Percentiles rank a stretch among this genome's conserved stretches.
Conservation (phyloP, 805 yeast species). For the Suhomyces pyralidae region DNA sequence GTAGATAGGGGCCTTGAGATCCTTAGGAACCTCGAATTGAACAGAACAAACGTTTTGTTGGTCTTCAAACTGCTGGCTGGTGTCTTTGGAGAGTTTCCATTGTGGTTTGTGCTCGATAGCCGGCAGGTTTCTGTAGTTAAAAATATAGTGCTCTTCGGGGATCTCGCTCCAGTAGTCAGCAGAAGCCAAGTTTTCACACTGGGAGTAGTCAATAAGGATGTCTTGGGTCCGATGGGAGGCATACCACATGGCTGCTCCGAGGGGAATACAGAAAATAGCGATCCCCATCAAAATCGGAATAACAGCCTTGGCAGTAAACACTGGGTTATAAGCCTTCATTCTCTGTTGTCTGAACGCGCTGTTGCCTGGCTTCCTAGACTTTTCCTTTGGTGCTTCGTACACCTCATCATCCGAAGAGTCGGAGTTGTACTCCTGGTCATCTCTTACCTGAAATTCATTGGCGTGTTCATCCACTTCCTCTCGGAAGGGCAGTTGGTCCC, state of each 20-base stretch:
- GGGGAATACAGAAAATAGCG: slow-evolving; percentile 40
- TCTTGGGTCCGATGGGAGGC: slow-evolving; percentile 40
- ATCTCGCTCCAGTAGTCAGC: slow-evolving; percentile 30
- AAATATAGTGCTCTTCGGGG: slow-evolving; percentile 39
- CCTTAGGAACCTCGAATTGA: slow-evolving; percentile 36
- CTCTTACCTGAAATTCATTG: background rate
- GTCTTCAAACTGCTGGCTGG: slow-evolving; percentile 46
- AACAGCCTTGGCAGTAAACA: slow-evolving; percentile 41
- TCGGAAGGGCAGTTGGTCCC: background rate
- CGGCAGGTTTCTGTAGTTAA: slow-evolving; percentile 28
- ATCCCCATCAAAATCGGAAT: slow-evolving; percentile 38
- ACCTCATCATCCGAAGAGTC: slow-evolving; percentile 41
- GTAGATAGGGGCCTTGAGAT: slow-evolving; percentile 38
- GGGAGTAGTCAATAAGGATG: slow-evolving; percentile 39
- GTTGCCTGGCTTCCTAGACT: slow-evolving; percentile 63
- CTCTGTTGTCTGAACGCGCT: slow-evolving; percentile 57
- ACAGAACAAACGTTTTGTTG: slow-evolving; percentile 46
- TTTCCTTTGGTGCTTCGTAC: slow-evolving; percentile 33
- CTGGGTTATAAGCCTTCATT: slow-evolving; percentile 48
- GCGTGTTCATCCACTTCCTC: background rate
- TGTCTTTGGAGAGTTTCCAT: slow-evolving; percentile 38
- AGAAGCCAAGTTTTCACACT: slow-evolving; percentile 37
- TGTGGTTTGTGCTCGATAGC: slow-evolving; percentile 19
- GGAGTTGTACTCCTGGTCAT: slow-evolving; percentile 27
- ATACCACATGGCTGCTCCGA: slow-evolving; percentile 48